Base-by-base conservation (phyloP, 2,329 filamentous ascomycete species). In the Penicillium sp. region DNA sequence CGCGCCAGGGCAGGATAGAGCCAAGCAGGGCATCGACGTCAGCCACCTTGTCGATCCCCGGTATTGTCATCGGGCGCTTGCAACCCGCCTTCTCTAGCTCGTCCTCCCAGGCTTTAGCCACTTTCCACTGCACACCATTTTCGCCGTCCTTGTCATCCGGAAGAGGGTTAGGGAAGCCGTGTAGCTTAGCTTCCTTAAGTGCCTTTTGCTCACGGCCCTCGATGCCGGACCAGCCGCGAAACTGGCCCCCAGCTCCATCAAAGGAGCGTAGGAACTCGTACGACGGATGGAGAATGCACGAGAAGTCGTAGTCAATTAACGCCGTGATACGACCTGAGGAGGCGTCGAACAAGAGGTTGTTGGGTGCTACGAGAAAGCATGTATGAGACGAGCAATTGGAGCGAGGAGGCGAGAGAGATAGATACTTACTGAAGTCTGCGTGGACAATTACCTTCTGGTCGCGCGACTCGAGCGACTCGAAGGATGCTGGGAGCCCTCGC, bases 201-300 rank as follows among this genome's bases (percentile, higher is more conserved):
- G 24, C 34, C 34, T 11, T 32, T 31, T 44, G 26, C 8, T 44
- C 42, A 31, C 13, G 11, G n/a, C 34, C 26, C 5, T 38, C 34
- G 36, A 38, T 20, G 23, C 34, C 42, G 23, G 34, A 38, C 34
- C 34, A 44, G 42, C 35, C 42, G 9, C 42, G 42, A 44, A 44
- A 44, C 34, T 44, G 42, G 26, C 34, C 42, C 8, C 42, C 42
- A 39, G 39, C 3, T 6, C 32, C 26, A 9, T 8, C 8, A 38
- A 44, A 44, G 8, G 42, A 44, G n/a, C 42, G 34, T 3, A 44
- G 26, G 14, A 44, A 39, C 24, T 38, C 34, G n/a, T 38, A 44
- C 18, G 34, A 38, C 22, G 34, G 42, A 24, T 24, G 23, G 4
- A 24, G 23, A 24, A 24, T 9, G 4, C 23, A 24, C 23, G 23